Percentiles rank a stretch among this genome's conserved stretches.
These are phyloP conservation scores for Phaeosphaeria sp. DNA, from an alignment of 2,329 filamentous ascomycete genomes.

Conservation along the genomic window DNA sequence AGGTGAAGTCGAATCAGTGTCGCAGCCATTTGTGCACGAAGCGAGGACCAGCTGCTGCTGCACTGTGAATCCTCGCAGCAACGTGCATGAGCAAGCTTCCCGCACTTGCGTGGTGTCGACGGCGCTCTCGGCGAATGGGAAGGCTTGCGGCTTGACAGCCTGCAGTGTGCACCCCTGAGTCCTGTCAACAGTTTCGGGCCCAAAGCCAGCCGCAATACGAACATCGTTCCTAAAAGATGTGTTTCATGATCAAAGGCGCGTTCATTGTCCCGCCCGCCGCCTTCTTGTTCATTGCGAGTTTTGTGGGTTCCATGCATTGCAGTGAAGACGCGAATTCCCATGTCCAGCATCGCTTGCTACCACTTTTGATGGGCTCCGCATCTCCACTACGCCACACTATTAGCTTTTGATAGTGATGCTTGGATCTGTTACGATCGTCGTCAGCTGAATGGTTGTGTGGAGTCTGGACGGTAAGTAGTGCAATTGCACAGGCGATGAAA, in stretches of 20 bases:
- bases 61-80: constrained; percentile 34
- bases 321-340: neutral
- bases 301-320: neutral
- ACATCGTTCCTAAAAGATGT: constrained; percentile 15
- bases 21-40: constrained; percentile 34
- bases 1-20: constrained; percentile 34
- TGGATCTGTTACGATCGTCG: constrained; percentile 1
- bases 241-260: constrained; percentile 4
- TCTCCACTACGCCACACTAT: neutral
- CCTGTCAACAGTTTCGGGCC: constrained; percentile 11
- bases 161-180: constrained; percentile 19
- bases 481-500: constrained; percentile 2
- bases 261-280: neutral
- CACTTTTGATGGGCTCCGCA: neutral
- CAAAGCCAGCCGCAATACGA: constrained; percentile 7
- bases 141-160: constrained; percentile 16
- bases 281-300: neutral
- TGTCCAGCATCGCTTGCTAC: neutral
- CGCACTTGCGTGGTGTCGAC: constrained; percentile 20
- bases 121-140: constrained; percentile 29
- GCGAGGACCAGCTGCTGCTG: constrained; percentile 27
- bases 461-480: constrained; percentile 1
- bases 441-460: constrained; percentile 7
- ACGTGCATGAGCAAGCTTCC: constrained; percentile 35
- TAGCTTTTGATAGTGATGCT: neutral